Base-by-base conservation (phyloP, 2,329 filamentous ascomycete genomes). In the Fusarium brachygibbosum region DNA sequence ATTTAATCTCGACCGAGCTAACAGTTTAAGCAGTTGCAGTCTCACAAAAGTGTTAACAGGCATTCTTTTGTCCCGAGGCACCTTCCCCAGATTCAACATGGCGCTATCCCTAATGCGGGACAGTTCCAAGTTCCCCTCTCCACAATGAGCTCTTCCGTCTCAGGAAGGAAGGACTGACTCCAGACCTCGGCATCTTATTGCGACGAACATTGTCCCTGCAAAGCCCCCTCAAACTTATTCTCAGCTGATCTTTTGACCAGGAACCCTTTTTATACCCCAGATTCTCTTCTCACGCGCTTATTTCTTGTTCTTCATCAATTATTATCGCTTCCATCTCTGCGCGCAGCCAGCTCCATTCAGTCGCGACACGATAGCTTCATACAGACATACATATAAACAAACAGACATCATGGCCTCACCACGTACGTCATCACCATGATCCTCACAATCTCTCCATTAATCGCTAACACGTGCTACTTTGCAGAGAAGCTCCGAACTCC, bases 401-500 rank as follows among this genome's bases (percentile, higher is more conserved):
- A 58, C 57, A 66, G 61, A 72, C 80, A 82, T 68, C 71, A 94
- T 94, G 92, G 90, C 92, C 71, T 93, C 92, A 81, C 90, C 92
- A 82, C 92, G 92, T 94, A 89, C 79, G 91, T 84, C 52, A 50
- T 52, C 53, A 34, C n/a, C n/a, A n/a, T 34, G 35, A 35, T 19
- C 34, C 11, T 28, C 37, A 45, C 54, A 37, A 11, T 5, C 31
- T 28, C 38, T 55, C 44, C 45, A 42, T 11, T 35, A 58, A 41
- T 58, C 58, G 58, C 68, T 72, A 50, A 74, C 57, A 19, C 13
- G 7, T 14, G n/a, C 21, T 23, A 28, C 34, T 12, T 28, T 42
- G 41, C 68, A 81, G 79, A 81, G 78, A 75, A 81, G 85, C 91
- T 99, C 82, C 93, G 93, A 78, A 99, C 96, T 55, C 90, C 93